These are phyloP conservation scores for Camillea tinctor DNA, from an alignment of 2,329 filamentous ascomycete species.

Conservation along the genomic window DNA sequence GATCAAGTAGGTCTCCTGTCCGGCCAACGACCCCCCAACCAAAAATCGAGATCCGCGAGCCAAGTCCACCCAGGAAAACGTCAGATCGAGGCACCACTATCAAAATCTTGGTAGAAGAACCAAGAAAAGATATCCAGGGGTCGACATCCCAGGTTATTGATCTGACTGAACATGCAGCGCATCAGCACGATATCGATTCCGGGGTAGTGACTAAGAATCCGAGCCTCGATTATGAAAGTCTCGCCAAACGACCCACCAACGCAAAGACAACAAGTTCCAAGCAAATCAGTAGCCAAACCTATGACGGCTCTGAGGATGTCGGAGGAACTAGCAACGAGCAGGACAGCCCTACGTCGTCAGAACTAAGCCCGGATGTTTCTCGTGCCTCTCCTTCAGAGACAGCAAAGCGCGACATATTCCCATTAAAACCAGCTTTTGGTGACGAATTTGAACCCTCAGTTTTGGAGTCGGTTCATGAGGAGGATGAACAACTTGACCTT, in stretches of 20 bases:
- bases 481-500: constrained; percentile 31
- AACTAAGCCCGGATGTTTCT: constrained; percentile 30
- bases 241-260: constrained; percentile 8
- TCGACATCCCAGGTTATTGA: constrained; percentile 9
- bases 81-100: constrained; percentile 12
- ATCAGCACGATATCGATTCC: constrained; percentile 14
- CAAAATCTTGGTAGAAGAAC: constrained; percentile 19
- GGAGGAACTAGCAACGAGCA: constrained; percentile 3
- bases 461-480: constrained; percentile 33
- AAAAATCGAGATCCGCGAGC: constrained; percentile 28
- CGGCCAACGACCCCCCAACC: constrained; percentile 23
- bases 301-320: constrained; percentile 21
- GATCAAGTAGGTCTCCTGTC: not conserved
- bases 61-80: constrained; percentile 24
- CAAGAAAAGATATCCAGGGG: constrained; percentile 9
- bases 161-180: constrained; percentile 7
- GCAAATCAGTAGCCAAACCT: constrained; percentile 8
- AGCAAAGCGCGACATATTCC: constrained; percentile 11
- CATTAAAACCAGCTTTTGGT: constrained; percentile 13
- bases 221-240: constrained; percentile 16
- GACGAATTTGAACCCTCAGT: constrained; percentile 31
- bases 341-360: constrained; percentile 19
- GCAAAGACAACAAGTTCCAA: not conserved
- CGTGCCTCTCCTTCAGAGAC: constrained; percentile 21
- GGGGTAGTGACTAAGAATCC: constrained; percentile 7